Evolutionary conservation across 768 basidiomycete genomes (phyloP), one percentile per base, ranked within the genome.

Genomic region (Agaricus bisporus): DNA sequence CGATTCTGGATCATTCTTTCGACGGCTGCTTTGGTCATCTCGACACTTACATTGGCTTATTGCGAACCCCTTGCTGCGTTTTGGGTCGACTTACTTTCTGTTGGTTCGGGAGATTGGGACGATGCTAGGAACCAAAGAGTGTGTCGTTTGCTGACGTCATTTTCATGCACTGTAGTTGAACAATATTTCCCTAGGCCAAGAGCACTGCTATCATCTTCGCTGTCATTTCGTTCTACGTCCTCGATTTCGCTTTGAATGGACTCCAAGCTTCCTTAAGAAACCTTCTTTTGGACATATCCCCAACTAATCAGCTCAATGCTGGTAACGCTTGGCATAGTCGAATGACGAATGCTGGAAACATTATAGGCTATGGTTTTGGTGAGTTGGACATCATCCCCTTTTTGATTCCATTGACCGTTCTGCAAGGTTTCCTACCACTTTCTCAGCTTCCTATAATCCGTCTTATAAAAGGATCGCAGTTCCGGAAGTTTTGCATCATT

Each of bases 261-360:
- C 70, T 95, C 43, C 92, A 95, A 76, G 91, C 91, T 2, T 95
- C 93, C 10, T 73, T 98, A 32, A 77, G 94, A 47, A 97, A 97
- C 68, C 81, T 99, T n/a, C 76, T 98, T 11, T 77, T 99, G 55
- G 97, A 99, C 65, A 72, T 95, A 48, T 82, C 91, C 0, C 95
- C 97, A 5, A 81, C 90, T 12, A 81, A 85, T 57, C 95, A 98
- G 66, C 80, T 98, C 11, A 93, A 86, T 52, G 79, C 84, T n/a
- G 93, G 88, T 4, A 99, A 98, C 70, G 97, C 97, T 32, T 99
- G 95, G 94, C 94, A 98, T 57, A 89, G 95, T 43, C 78, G 92
- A 57, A 97, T 98, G 89, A 87, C 84, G 41, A 93, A 98, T 64
- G 84, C 93, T n/a, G 97, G 94, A 18, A 98, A 97, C 64, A 95